Base-by-base conservation (phyloP, 257 asterid species). In the Solanum medicagineum region DNA sequence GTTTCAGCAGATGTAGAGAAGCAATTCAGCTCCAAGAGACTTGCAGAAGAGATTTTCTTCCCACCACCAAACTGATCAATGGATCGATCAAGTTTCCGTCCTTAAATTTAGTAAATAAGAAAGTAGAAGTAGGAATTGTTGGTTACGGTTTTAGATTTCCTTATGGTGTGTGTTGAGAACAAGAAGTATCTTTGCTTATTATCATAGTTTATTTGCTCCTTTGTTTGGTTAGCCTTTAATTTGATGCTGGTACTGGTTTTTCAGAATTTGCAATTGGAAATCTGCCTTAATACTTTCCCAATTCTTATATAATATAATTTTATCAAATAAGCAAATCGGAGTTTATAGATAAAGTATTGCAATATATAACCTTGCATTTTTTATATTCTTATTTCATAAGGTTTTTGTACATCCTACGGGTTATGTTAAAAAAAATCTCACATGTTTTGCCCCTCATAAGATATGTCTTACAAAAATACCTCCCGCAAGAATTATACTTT, bases 1-100 rank as follows among this genome's bases (percentile, higher is more conserved):
- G 94, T 93, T 4, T 42, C 90, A 14, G 80, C 92, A 4, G 95
- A 93, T 4, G 92, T 93, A 15, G 94, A 95, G 91, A 84, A 90
- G 83, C 89, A 92, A 79, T 95, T 95, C 92, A 88, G 93, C 84
- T 87, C 92, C 4, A 93, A 89, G 92, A 94, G 98, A 88, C 88
- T 81, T 85, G 91, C 93, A 3, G 97, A 94, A 87, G 96, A 92
- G 87, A 92, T 93, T 83, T 94, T 94, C 91, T 94, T 94, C 88
- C 98, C 97, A 83, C 97, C 98, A 86, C 92, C 97, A 54, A 91
- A 88, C n/a, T 92, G 87, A 81, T 75, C 14, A 29, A 29, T 29
- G 29, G 22, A 5, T 47, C 57, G 29, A 29, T 29, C 29, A 29
- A 29, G 29, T 29, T 29, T 29, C 29, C 29, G 29, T 29, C 60